Percentiles rank a stretch among this genome's conserved stretches.
phyloP scores from a whole-genome alignment of 306 rosid genomes.

The Purshia tridentata region DNA sequence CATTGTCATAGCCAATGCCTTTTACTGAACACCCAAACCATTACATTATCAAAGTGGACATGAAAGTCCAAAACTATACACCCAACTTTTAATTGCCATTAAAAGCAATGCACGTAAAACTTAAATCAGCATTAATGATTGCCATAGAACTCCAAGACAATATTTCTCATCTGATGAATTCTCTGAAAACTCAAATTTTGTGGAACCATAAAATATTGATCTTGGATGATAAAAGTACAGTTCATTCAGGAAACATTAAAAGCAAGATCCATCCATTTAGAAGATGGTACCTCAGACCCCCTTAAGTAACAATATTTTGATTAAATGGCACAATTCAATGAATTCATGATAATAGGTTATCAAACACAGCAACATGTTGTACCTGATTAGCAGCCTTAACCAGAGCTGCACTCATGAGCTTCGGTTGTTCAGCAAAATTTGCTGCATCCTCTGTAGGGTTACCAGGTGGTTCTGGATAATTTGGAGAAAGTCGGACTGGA shows the following conservation, averaged over 20 bases:
- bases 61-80: neutral
- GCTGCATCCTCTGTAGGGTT: slow-evolving; percentile 56
- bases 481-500: slow-evolving; percentile 68
- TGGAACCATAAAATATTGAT: neutral
- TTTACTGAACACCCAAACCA: neutral
- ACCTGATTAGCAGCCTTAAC: slow-evolving; percentile 94
- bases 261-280: neutral
- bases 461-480: slow-evolving; percentile 78
- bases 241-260: neutral
- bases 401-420: slow-evolving; percentile 66
- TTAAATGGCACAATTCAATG: neutral
- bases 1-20: neutral
- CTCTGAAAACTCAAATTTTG: neutral
- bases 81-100: neutral
- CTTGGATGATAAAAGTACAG: neutral
- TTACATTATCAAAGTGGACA: neutral
- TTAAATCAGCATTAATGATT: neutral
- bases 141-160: neutral
- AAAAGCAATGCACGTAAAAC: neutral
- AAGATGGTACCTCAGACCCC: neutral
- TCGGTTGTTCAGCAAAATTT: slow-evolving; percentile 65
- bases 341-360: neutral
- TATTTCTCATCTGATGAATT: neutral
- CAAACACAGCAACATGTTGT: slow-evolving; percentile 1
- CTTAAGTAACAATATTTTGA: slow-evolving; percentile 7